Evolutionary conservation across 1,284 basidiomycete species (phyloP).

Genomic region (Apiotrichum akiyoshidainum): DNA sequence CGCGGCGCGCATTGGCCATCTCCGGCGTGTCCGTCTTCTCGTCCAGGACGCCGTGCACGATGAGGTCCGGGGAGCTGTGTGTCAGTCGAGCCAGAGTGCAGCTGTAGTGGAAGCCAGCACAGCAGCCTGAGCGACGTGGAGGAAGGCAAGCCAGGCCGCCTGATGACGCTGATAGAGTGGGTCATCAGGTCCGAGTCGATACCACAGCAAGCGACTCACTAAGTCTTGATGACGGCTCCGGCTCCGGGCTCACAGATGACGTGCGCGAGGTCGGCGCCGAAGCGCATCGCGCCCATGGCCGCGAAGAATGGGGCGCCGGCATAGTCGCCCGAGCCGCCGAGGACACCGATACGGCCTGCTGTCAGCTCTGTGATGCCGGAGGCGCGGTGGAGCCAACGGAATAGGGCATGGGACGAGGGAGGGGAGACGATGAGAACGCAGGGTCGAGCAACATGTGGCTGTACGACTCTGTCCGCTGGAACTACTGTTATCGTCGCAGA

Average conservation of each 20-base stretch:
- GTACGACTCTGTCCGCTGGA: too few species aligned
- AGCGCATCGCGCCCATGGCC: conserved; percentile 76
- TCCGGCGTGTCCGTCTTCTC: background rate
- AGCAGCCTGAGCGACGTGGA: background rate
- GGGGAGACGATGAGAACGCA: background rate
- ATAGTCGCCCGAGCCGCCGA: conserved; percentile 91
- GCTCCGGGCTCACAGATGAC: conserved; percentile 93
- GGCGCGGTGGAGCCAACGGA: background rate
- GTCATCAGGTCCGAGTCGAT: too few species aligned
- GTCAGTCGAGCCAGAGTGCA: too few species aligned
- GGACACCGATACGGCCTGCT: conserved; percentile 77
- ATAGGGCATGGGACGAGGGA: background rate
- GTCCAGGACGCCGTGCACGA: conserved; percentile 85
- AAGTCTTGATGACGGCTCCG: conserved; percentile 88
- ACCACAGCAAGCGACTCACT: conserved; percentile 52
- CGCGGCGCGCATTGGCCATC: conserved; percentile 39
- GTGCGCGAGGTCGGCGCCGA: conserved; percentile 91
- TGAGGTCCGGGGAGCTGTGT: conserved; percentile 66
- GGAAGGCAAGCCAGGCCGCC: background rate
- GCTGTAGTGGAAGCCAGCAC: too few species aligned
- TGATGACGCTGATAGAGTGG: too few species aligned
- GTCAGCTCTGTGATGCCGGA: conserved; percentile 1
- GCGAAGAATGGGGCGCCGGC: conserved; percentile 95
- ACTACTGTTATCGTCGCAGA: too few species aligned
- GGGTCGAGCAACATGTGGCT: background rate